These are phyloP conservation scores for Tetracladium setigerum DNA, from an alignment of 495 filamentous ascomycete genomes.

Conservation along the genomic window DNA sequence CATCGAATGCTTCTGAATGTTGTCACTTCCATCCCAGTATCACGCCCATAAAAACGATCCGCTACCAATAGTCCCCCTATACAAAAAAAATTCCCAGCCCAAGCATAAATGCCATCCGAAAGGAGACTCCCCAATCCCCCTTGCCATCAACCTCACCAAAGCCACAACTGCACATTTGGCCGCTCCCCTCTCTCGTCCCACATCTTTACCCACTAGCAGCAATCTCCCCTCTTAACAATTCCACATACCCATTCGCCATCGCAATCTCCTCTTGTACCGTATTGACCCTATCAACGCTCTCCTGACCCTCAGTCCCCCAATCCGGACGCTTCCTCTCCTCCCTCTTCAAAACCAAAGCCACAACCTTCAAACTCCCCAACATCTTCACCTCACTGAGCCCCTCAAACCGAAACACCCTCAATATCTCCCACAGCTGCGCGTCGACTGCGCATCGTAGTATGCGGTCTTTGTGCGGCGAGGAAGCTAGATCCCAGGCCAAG, in stretches of 20 bases:
- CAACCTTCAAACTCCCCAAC: conserved; percentile 11
- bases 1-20: no score
- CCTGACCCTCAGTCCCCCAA: not conserved
- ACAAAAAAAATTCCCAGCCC: no score
- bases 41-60: no score
- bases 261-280: conserved; percentile 9
- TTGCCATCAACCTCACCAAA: conserved; percentile 12
- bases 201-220: not conserved
- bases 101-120: no score
- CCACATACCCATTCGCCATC: conserved; percentile 12
- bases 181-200: conserved; percentile 3
- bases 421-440: conserved; percentile 16
- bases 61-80: no score
- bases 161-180: conserved; percentile 19
- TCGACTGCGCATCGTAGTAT: conserved; percentile 16
- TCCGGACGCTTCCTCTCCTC: not conserved
- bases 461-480: conserved; percentile 9
- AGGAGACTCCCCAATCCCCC: no score
- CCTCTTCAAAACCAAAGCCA: conserved; percentile 15
- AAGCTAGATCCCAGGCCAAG: conserved; percentile 11
- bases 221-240: conserved; percentile 11
- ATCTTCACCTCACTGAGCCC: conserved; percentile 13
- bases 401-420: conserved; percentile 16
- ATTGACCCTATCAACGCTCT: not conserved
- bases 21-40: no score